Base-by-base conservation (phyloP, 2,329 filamentous ascomycete genomes). In the Thielaviopsis ethacetica region DNA sequence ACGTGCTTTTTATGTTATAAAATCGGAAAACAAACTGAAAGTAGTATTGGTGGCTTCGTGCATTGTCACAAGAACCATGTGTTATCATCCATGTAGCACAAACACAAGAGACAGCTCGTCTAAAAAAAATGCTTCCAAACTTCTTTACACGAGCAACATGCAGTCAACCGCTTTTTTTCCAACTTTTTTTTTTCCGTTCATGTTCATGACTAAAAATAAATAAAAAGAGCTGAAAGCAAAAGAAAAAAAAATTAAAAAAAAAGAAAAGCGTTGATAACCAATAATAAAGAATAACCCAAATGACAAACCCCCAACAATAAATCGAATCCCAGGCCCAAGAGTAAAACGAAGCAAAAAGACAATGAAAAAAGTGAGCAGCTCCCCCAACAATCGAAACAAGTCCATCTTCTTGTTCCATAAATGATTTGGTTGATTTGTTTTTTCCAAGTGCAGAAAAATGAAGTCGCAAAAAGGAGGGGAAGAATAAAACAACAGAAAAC, bases 161-260 rank as follows among this genome's bases (percentile, higher is more conserved):
- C 30, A 9, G 10, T 15, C 13, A 17, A 19, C 5, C 21, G 17
- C n/a, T 49, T 5, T 21, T 21, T 49, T 49, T 19, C 44, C 17
- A 49, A 49, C 15, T 49, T 49, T 21, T 49, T 49, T 49, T 19
- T 49, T 49, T 19, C 1, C 10, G 17, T 19, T 19, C 19, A 49
- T 19, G 5, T 49, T 49, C 44, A 21, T 53, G 30, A 19, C 51
- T 24, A 22, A 22, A 58, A 27, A 24, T 44, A 34, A 6, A 57
- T 56, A 47, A 30, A 21, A 44, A 59, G 26, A 49, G 53, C 15
- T 58, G 53, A 56, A n/a, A 19, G 56, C 21, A 47, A 57, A 27
- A 41, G 44, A 24, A 24, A 57, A 58, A 17, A 47, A 53, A 19
- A 51, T 26, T 13, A 54, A 26, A 54, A 47, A 53, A 19, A 51